A percentile compares a stretch with the other conserved stretches of the same genome.
phyloP scores from a whole-genome alignment of 169 alveolate genomes.

The Plasmodium blacklocki region DNA sequence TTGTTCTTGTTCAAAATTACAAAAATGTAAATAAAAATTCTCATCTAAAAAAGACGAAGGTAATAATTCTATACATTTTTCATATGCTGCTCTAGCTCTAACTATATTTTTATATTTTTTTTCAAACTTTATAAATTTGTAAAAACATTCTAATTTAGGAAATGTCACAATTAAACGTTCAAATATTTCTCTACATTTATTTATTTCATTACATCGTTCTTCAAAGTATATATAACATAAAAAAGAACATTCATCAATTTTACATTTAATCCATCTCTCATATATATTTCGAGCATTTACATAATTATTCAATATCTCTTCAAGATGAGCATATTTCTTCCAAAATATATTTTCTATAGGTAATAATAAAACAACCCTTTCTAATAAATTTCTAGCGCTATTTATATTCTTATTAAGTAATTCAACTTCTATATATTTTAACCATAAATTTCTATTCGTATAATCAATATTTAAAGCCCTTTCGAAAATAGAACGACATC shows the following conservation, averaged over 20 bases:
- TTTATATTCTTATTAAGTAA: constrained; percentile 95
- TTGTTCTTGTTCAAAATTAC: constrained; percentile 94
- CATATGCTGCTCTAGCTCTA: constrained; percentile 90
- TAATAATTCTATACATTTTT: constrained; percentile 91
- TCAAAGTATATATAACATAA: constrained; percentile 96
- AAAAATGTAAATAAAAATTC: constrained; percentile 93
- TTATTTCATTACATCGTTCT: constrained; percentile 97
- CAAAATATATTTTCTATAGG: constrained; percentile 99
- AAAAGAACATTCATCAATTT: constrained; percentile 97
- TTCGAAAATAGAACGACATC: constrained; percentile 97
- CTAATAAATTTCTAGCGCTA: constrained; percentile 97
- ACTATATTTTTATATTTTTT: constrained; percentile 91
- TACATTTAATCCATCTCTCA: constrained; percentile 98
- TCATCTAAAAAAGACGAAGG: constrained; percentile 94
- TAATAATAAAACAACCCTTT: constrained; percentile 95
- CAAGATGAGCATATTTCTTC: constrained; percentile 99
- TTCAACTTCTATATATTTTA: constrained; percentile 98
- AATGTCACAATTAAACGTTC: constrained; percentile 92
- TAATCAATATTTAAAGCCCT: constrained; percentile 97
- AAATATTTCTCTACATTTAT: constrained; percentile 92
- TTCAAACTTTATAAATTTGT: constrained; percentile 97
- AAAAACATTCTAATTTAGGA: constrained; percentile 93
- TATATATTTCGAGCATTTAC: constrained; percentile 94
- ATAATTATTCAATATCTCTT: constrained; percentile 97
- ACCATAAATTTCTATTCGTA: constrained; percentile 95